Evolutionary conservation across 305 asterid species (phyloP).

Genomic region (Fraxinus paxiana): DNA sequence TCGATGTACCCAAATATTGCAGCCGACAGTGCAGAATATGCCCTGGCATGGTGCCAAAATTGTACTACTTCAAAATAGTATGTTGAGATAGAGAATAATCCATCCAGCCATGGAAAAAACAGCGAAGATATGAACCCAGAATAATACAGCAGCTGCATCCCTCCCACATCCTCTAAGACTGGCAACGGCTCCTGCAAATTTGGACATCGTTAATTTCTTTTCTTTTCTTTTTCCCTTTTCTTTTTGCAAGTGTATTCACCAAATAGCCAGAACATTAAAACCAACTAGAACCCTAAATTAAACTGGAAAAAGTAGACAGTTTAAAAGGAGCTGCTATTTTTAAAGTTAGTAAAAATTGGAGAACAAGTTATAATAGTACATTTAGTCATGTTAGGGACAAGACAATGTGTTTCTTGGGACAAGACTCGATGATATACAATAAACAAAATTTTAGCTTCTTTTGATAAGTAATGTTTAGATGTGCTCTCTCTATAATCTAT

Average conservation of each 20-base stretch:
- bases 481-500: background rate
- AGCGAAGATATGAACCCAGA: conserved; percentile 98
- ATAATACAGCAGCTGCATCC: conserved; percentile 87
- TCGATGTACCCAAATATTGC: background rate
- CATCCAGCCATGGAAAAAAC: conserved; percentile 94
- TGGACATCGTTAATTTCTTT: background rate
- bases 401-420: background rate
- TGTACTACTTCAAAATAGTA: conserved; percentile 49
- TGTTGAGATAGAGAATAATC: conserved; percentile 80
- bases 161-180: conserved; percentile 93
- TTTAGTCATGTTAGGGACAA: background rate
- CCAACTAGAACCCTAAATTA: background rate
- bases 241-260: background rate
- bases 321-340: background rate
- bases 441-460: background rate
- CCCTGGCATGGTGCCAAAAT: background rate
- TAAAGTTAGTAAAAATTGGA: background rate
- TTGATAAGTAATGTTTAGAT: background rate
- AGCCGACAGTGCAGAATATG: background rate
- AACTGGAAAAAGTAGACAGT: background rate
- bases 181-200: conserved; percentile 82
- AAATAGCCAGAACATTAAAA: background rate
- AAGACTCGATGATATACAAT: background rate
- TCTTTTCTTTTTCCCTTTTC: no score
- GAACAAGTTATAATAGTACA: background rate